phyloP scores from a whole-genome alignment of 1,139 yeast genomes.

The Nadsonia starkeyi-henricii region DNA sequence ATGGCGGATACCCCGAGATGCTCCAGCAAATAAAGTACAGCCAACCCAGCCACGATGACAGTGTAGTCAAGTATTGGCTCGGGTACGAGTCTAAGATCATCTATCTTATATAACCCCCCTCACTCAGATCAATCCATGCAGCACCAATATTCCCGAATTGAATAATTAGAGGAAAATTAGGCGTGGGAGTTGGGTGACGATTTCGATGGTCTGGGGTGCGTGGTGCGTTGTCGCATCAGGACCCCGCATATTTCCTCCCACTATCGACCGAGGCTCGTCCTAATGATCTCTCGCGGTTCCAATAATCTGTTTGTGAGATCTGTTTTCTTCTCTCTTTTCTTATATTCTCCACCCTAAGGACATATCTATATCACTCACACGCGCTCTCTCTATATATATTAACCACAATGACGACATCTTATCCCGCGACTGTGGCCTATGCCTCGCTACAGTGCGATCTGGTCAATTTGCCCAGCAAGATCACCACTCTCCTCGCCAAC shows the following conservation, averaged over 20 bases:
- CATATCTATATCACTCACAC: no score
- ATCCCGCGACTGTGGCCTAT: slow-evolving; percentile 34
- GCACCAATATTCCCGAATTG: no score
- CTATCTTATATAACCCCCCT: no score
- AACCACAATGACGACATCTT: slow-evolving; percentile 32
- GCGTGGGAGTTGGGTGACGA: no score
- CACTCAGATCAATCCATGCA: no score
- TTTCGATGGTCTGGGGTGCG: no score
- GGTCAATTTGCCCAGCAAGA: slow-evolving; percentile 4
- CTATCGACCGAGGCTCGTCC: background rate
- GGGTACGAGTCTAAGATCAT: no score
- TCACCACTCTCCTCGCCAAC: background rate
- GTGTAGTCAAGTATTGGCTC: background rate
- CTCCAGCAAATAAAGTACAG: slow-evolving; percentile 23
- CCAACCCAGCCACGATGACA: background rate
- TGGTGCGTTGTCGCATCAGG: no score
- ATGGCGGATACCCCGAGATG: slow-evolving; percentile 33
- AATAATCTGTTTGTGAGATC: background rate
- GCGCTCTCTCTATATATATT: background rate
- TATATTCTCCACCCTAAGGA: no score
- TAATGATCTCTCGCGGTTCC: background rate
- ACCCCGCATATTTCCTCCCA: no score
- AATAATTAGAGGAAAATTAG: no score
- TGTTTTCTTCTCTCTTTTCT: no score
- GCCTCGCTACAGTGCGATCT: background rate